These are phyloP conservation scores for Trichoderma brevicompactum DNA, from an alignment of 2,329 filamentous ascomycete genomes.

Conservation along the genomic window DNA sequence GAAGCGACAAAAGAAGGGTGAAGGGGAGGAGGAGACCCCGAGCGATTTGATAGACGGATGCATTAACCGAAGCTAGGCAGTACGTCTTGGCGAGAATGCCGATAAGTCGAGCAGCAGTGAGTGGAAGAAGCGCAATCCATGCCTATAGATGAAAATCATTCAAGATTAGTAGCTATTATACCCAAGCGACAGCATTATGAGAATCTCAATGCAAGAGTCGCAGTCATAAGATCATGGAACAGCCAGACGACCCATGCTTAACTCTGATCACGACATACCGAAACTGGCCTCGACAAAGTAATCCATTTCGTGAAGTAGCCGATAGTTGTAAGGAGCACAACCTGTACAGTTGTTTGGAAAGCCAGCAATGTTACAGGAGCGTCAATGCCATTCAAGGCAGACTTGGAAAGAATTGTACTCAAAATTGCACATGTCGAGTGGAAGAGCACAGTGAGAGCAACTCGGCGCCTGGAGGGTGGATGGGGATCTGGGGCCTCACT, in stretches of 20 bases:
- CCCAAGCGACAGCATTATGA: not conserved
- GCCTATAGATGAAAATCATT: not conserved
- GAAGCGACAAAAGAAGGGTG: conserved; percentile 10
- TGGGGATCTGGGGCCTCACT: conserved; percentile 12
- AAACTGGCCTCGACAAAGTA: conserved; percentile 16
- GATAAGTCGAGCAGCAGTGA: conserved; percentile 21
- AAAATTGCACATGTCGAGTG: conserved; percentile 24
- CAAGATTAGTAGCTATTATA: not conserved
- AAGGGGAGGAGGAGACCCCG: conserved; percentile 19
- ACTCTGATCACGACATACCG: conserved; percentile 9
- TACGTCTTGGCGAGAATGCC: conserved; percentile 26
- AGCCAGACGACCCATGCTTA: not conserved
- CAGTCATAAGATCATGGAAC: not conserved
- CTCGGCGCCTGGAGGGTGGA: conserved; percentile 18
- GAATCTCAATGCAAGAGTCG: not conserved
- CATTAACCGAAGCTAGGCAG: conserved; percentile 22
- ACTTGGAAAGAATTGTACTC: conserved; percentile 24
- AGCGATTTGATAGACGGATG: conserved; percentile 23
- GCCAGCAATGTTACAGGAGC: conserved; percentile 19
- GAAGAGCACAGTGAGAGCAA: conserved; percentile 22
- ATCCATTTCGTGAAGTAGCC: conserved; percentile 25
- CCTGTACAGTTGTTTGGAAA: conserved; percentile 17
- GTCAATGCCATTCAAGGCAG: conserved; percentile 16
- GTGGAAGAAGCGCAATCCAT: conserved; percentile 24
- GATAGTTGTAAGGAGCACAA: conserved; percentile 16